Conservation (phyloP, 129 eudicot species). For the Arctium lappa region DNA sequence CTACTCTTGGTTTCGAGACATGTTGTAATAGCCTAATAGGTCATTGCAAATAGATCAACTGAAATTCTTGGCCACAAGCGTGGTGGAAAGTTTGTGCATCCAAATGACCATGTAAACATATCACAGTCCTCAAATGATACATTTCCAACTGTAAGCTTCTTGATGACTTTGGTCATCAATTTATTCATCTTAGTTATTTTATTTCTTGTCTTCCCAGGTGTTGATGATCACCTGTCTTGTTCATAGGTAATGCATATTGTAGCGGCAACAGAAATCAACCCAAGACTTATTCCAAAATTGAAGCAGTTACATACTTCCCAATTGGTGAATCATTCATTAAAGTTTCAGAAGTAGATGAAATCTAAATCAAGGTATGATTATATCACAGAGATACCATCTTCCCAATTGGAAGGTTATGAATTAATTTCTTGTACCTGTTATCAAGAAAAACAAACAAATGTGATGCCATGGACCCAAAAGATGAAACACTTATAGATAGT, state of each 20-base stretch:
- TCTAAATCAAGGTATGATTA: no score
- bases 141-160: constrained; percentile 81
- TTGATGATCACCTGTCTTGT: constrained; percentile 17
- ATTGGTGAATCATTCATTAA: no score
- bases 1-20: neutral
- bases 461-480: no score
- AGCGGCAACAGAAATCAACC: constrained; percentile 85
- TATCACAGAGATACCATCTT: no score
- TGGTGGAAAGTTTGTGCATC: constrained; percentile 93
- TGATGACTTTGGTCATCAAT: neutral
- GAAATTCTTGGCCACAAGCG: constrained; percentile 97
- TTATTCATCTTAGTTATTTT: neutral
- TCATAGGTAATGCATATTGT: constrained; percentile 97
- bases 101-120: constrained; percentile 98
- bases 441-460: no score
- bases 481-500: no score
- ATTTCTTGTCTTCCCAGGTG: neutral
- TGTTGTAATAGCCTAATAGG: constrained; percentile 33
- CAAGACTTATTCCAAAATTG: constrained; percentile 78
- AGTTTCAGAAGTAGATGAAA: no score
- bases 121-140: constrained; percentile 99
- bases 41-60: constrained; percentile 98
- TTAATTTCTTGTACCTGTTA: no score
- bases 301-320: constrained; percentile 67
- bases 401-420: no score